Conservation (phyloP, 78 protist genomes). For the Abeoforma whisleri region DNA sequence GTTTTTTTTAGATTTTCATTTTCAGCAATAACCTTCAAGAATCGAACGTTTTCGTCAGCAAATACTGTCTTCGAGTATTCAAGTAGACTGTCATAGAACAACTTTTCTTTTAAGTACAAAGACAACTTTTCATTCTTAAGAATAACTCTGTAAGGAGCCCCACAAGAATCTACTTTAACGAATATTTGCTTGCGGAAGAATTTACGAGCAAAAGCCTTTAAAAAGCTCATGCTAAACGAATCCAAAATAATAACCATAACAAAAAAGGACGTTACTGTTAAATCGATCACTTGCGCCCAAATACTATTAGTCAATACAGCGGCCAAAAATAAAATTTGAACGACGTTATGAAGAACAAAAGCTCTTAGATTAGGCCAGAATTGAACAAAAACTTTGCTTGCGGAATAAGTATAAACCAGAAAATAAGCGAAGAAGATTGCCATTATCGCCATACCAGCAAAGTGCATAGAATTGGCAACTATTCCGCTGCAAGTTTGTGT, state of each 20-base stretch:
- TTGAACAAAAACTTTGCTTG: constrained; percentile 15
- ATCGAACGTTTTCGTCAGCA: too few species aligned
- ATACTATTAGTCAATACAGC: not conserved
- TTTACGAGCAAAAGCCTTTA: constrained; percentile 28
- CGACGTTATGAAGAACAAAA: constrained; percentile 13
- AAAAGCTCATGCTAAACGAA: not conserved
- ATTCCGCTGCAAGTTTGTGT: not conserved
- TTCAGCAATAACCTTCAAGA: too few species aligned
- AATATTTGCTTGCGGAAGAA: too few species aligned
- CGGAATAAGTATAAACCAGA: constrained; percentile 9
- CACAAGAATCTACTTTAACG: too few species aligned
- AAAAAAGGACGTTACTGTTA: not conserved
- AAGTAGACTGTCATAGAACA: too few species aligned
- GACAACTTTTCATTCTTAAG: too few species aligned
- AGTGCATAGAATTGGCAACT: too few species aligned
- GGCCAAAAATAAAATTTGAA: constrained; percentile 6
- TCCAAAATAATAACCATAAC: constrained; percentile 8
- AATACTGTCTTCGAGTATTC: too few species aligned
- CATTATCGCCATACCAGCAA: constrained; percentile 23
- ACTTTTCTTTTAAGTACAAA: too few species aligned
- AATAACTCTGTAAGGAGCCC: too few species aligned
- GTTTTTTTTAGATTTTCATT: too few species aligned
- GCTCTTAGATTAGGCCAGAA: constrained; percentile 40
- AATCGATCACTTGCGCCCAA: not conserved
- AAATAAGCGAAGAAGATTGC: not conserved